A percentile compares a stretch with the other conserved stretches of the same genome.
phyloP scores from a whole-genome alignment of 2,329 filamentous ascomycete genomes.

The Zasmidium angulare region DNA sequence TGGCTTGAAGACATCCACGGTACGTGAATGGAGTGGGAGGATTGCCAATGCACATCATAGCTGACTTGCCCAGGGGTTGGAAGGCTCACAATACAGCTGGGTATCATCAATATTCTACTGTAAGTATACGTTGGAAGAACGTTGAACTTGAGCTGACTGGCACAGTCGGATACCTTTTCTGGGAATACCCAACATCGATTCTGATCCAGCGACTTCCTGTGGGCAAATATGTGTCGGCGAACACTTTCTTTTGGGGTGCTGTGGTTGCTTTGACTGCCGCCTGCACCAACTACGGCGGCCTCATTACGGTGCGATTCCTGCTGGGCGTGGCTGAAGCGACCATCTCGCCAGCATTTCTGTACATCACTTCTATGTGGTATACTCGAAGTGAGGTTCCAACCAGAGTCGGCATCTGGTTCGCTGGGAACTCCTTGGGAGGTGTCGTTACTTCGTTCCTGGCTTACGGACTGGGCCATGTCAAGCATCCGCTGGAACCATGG shows the following conservation, averaged over 20 bases:
- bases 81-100: slow-evolving; percentile 21
- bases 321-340: slow-evolving; percentile 38
- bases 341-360: slow-evolving; percentile 41
- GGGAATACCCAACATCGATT: slow-evolving; percentile 20
- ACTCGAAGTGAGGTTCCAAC: slow-evolving; percentile 34
- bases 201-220: slow-evolving; percentile 20
- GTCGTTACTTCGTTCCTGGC: slow-evolving; percentile 27
- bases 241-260: slow-evolving; percentile 34
- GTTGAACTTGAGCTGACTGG: not conserved
- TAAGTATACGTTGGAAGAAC: not conserved
- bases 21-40: not conserved
- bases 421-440: slow-evolving; percentile 19
- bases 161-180: slow-evolving; percentile 19
- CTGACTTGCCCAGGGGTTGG: slow-evolving; percentile 3
- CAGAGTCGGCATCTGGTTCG: slow-evolving; percentile 23
- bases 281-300: slow-evolving; percentile 35
- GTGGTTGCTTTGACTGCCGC: slow-evolving; percentile 36
- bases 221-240: slow-evolving; percentile 18
- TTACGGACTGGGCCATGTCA: slow-evolving; percentile 28
- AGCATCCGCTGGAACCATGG: slow-evolving; percentile 30
- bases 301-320: slow-evolving; percentile 39
- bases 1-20: slow-evolving; percentile 15
- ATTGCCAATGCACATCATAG: not conserved
- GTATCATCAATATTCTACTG: slow-evolving; percentile 21
- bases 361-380: slow-evolving; percentile 40